Evolutionary conservation across 805 yeast genomes (phyloP).

Genomic region (Diddensiella santjacobensis): DNA sequence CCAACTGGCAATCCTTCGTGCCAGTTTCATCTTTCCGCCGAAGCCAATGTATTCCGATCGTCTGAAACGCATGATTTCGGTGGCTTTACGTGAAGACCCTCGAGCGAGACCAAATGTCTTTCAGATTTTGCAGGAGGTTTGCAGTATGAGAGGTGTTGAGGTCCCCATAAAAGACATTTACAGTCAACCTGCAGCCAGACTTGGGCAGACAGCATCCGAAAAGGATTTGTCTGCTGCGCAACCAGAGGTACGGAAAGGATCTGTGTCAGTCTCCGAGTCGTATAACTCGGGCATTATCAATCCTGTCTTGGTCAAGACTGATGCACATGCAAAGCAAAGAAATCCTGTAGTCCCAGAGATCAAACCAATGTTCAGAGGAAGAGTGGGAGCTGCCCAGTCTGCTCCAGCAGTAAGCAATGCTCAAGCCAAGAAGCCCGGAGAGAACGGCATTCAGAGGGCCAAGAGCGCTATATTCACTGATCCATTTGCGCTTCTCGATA

Average conservation of each 20-base stretch:
- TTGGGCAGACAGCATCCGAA: background rate
- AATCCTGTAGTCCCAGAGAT: slow-evolving; percentile 19
- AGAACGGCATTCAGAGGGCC: background rate
- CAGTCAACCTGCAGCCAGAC: background rate
- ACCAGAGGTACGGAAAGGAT: slow-evolving; percentile 2
- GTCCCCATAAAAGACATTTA: slow-evolving; percentile 42
- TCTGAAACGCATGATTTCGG: slow-evolving; percentile 68
- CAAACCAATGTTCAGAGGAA: slow-evolving; percentile 26
- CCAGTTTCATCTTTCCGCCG: slow-evolving; percentile 71
- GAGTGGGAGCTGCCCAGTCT: slow-evolving; percentile 16
- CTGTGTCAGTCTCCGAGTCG: background rate
- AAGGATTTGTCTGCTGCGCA: background rate
- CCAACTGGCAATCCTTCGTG: slow-evolving; percentile 81
- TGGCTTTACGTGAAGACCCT: slow-evolving; percentile 82
- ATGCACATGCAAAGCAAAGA: slow-evolving; percentile 8
- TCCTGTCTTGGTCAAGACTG: background rate
- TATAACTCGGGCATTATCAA: slow-evolving; percentile 1
- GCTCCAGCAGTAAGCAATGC: background rate
- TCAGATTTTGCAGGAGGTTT: slow-evolving; percentile 66
- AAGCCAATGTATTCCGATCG: slow-evolving; percentile 66
- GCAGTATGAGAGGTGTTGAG: slow-evolving; percentile 54
- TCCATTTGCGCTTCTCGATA: slow-evolving; percentile 18
- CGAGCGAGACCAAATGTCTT: slow-evolving; percentile 78
- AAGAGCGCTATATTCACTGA: slow-evolving; percentile 14
- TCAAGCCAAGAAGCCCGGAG: background rate